phyloP scores from a whole-genome alignment of 192 early-diverging fungal genomes.

The Lunasporangiospora selenospora region DNA sequence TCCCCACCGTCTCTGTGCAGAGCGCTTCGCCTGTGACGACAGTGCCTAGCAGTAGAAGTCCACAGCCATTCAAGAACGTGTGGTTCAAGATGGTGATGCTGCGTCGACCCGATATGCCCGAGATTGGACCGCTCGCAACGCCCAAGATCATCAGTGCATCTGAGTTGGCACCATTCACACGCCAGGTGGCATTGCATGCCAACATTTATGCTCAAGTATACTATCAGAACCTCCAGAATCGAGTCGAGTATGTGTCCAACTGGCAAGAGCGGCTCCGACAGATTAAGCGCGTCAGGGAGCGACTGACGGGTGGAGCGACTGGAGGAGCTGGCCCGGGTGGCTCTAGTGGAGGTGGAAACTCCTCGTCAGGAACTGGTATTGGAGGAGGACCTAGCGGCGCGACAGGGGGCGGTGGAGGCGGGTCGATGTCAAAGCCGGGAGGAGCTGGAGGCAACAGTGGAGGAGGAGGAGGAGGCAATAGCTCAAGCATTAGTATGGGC shows the following conservation, averaged over 20 bases:
- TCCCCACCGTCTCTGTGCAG: not conserved
- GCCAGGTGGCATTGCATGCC: slow-evolving; percentile 85
- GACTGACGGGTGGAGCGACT: slow-evolving; percentile 29
- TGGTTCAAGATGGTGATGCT: slow-evolving; percentile 71
- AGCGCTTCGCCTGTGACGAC: not conserved
- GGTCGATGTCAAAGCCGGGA: not conserved
- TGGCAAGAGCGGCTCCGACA: slow-evolving; percentile 89
- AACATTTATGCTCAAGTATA: slow-evolving; percentile 93
- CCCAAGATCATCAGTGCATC: slow-evolving; percentile 84
- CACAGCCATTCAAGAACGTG: slow-evolving; percentile 48
- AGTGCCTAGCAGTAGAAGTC: not conserved
- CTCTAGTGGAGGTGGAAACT: not conserved
- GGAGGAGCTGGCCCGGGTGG: slow-evolving; percentile 2
- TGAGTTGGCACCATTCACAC: slow-evolving; percentile 80
- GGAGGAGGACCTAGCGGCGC: not conserved
- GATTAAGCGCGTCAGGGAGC: slow-evolving; percentile 82
- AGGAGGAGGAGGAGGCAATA: not conserved
- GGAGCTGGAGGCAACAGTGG: slow-evolving; percentile 3
- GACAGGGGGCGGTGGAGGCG: not conserved
- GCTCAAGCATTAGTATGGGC: slow-evolving; percentile 24
- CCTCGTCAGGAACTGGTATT: not conserved
- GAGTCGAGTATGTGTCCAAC: slow-evolving; percentile 85
- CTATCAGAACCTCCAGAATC: slow-evolving; percentile 65
- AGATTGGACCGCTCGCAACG: slow-evolving; percentile 79
- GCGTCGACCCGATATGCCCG: slow-evolving; percentile 79